Percentiles rank a stretch among this genome's conserved stretches.
phyloP scores from a whole-genome alignment of 2,329 filamentous ascomycete species.

The Diaporthe sp. region DNA sequence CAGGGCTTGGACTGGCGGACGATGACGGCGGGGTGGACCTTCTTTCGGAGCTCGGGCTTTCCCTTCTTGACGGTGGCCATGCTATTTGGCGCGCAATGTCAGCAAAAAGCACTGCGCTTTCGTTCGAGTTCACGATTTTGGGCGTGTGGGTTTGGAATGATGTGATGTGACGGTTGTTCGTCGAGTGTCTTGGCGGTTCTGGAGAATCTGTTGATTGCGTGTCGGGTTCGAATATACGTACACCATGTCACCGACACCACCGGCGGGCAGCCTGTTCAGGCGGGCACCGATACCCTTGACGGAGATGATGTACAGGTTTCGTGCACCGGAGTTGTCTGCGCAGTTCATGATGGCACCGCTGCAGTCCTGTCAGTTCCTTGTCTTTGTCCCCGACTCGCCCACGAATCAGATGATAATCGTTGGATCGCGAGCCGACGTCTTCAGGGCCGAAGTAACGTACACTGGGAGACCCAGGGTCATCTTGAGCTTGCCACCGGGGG shows the following conservation, averaged over 20 bases:
- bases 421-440: conserved; percentile 32
- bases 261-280: conserved; percentile 96
- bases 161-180: background rate
- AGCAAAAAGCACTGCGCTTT: background rate
- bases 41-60: conserved; percentile 99
- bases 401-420: conserved; percentile 30
- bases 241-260: conserved; percentile 99
- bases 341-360: conserved; percentile 99
- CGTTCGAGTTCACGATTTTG: background rate
- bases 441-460: conserved; percentile 73
- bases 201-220: background rate
- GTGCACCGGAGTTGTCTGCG: conserved; percentile 98
- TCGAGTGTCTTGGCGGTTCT: background rate
- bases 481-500: conserved; percentile 99
- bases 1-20: conserved; percentile 99
- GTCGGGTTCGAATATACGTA: conserved; percentile 37
- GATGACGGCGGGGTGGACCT: conserved; percentile 99
- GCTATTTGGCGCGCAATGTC: conserved; percentile 43
- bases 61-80: conserved; percentile 99
- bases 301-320: conserved; percentile 99
- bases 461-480: conserved; percentile 99
- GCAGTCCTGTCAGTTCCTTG: conserved; percentile 44
- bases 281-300: conserved; percentile 99
- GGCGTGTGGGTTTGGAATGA: background rate
- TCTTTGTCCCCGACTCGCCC: conserved; percentile 20